Percentiles rank a stretch among this genome's conserved stretches.
Conservation (phyloP, 192 early-diverging fungal species). For the Entomortierella lignicola region DNA sequence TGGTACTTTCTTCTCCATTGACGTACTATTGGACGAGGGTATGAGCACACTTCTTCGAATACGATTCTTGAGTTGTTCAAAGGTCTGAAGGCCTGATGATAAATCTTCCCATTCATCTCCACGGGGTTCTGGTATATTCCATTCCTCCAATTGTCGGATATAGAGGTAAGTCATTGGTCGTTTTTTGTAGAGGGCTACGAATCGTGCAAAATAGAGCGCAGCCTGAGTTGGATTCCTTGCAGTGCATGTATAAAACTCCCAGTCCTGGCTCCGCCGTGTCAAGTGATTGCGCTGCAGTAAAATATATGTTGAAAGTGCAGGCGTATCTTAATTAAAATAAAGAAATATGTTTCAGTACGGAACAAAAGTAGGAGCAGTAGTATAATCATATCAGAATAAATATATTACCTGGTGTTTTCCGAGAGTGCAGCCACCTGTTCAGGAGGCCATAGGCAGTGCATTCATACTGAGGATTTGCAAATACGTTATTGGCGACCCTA, state of each 20-base stretch:
- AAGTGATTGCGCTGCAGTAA: slow-evolving; percentile 36
- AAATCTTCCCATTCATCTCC: slow-evolving; percentile 41
- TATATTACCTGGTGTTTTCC: not conserved
- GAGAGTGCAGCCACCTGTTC: slow-evolving; percentile 8
- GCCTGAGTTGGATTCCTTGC: slow-evolving; percentile 38
- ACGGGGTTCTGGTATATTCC: slow-evolving; percentile 39
- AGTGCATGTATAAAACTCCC: slow-evolving; percentile 37
- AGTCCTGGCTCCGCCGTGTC: slow-evolving; percentile 23
- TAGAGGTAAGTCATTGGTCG: slow-evolving; percentile 48
- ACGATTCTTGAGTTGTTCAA: slow-evolving; percentile 41
- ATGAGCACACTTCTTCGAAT: slow-evolving; percentile 13
- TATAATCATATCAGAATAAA: not conserved
- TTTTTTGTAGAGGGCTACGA: slow-evolving; percentile 39
- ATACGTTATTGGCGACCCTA: slow-evolving; percentile 23
- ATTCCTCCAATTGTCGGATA: slow-evolving; percentile 34
- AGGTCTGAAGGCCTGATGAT: slow-evolving; percentile 24
- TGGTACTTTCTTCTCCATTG: not conserved
- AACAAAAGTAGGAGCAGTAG: not conserved
- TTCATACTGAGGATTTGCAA: slow-evolving; percentile 16
- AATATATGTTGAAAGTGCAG: slow-evolving; percentile 16
- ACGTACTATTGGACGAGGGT: not conserved
- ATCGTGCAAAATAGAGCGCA: slow-evolving; percentile 35
- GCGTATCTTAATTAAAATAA: slow-evolving; percentile 1
- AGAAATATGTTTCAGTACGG: not conserved
- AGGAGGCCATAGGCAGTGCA: slow-evolving; percentile 19